Evolutionary conservation across 495 filamentous ascomycete species (phyloP).

Genomic region (Podospora tetraspora): DNA sequence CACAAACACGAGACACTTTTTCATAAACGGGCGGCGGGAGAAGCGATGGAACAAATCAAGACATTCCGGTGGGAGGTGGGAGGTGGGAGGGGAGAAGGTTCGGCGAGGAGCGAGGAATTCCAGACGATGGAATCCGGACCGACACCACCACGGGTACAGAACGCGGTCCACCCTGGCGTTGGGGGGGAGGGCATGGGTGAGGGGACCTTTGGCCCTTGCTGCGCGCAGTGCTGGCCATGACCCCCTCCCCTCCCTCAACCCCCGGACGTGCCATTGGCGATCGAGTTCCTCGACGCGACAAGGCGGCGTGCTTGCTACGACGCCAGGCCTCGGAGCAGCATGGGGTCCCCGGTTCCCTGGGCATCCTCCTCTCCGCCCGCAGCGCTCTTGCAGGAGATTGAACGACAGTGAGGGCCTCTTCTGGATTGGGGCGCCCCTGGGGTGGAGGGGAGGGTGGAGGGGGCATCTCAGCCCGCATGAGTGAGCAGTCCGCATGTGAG

Average conservation of each 20-base stretch:
- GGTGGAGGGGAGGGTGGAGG: no score
- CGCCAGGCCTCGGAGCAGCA: neutral
- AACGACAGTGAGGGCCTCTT: neutral
- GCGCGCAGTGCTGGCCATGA: neutral
- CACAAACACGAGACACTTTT: neutral
- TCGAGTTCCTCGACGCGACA: neutral
- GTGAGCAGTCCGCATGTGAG: neutral
- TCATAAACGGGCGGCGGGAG: neutral
- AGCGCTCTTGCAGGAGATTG: neutral
- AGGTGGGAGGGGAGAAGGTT: neutral
- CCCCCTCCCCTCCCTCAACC: no score
- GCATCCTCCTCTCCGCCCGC: neutral
- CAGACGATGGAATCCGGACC: neutral
- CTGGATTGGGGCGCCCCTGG: neutral
- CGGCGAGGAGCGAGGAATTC: neutral
- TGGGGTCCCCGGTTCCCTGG: neutral
- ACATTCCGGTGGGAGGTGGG: neutral
- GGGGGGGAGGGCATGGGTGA: neutral
- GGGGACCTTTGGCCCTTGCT: neutral
- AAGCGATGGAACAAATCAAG: neutral
- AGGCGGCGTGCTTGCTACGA: neutral
- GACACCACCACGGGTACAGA: neutral
- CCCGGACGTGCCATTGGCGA: neutral
- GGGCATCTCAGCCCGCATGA: no score
- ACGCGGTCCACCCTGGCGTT: neutral